Base-by-base conservation (phyloP, 352 stramenopile species). In the Blastocystis sp. region DNA sequence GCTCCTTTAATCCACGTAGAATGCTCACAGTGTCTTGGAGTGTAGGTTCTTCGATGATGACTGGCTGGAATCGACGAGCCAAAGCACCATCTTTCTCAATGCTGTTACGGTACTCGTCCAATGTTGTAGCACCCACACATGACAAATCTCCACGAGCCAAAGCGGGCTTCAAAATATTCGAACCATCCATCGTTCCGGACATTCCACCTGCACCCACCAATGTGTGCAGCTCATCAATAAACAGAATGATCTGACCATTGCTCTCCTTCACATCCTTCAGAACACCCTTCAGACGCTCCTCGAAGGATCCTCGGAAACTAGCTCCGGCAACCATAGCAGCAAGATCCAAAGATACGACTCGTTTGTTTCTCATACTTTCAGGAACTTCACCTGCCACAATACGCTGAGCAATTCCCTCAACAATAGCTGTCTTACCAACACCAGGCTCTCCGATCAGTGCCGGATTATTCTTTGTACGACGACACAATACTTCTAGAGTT, bases 381-480 rank as follows among this genome's bases (percentile, higher is more conserved):
- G 95, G 95, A 35, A 98, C 95, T 91, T 98, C 95, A 2, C 93
- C 94, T 6, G 91, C 86, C 19, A 96, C 92, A 88, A 98, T 98
- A 46, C 95, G 92, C 90, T 98, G 95, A 39, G 96, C 96, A 16
- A 98, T 91, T n/a, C 95, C 95, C 90, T 94, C 92, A 0, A 89
- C 90, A 85, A 97, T 95, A 27, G 93, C 92, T 2, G 95, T 98
- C 90, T 98, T 98, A 81, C 94, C 95, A 42, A 97, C 94, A 83
- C 95, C 95, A 0, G 96, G 95, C 90, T 98, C 95, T 71, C 96
- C 96, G 88, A 98, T 97, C 54, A 98, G 90, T 58, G 97, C 94
- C 1, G 96, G 95, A 89, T 98, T 98, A 89, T 98, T 98, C 93
- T 98, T 98, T 37, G 94, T 98, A 24, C 95, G 90, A 16, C 96